Conservation (phyloP, 345 rosid genomes). For the Mallotus nudiflorus region DNA sequence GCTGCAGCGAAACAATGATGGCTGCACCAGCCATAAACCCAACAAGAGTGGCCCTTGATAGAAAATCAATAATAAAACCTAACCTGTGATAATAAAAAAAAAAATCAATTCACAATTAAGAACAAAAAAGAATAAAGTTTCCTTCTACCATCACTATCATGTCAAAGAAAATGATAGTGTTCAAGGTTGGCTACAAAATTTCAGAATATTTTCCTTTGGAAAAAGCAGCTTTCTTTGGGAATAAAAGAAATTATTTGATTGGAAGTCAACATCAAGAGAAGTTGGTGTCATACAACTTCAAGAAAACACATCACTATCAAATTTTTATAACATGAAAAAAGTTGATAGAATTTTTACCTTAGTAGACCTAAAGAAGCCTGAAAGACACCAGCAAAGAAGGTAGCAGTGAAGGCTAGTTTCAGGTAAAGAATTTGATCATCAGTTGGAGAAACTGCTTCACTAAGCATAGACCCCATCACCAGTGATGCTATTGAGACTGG, state of each 20-base stretch:
- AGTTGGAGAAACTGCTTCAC: conserved; percentile 64
- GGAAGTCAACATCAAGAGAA: no score
- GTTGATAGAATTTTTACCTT: conserved; percentile 41
- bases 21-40: conserved; percentile 99
- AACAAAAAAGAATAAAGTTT: background rate
- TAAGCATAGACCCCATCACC: conserved; percentile 95
- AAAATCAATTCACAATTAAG: conserved; percentile 3
- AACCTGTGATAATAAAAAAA: conserved; percentile 52
- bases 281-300: background rate
- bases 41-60: conserved; percentile 89
- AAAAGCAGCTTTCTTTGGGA: no score
- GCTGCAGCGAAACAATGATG: conserved; percentile 87
- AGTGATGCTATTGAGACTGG: conserved; percentile 97
- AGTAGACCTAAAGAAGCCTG: conserved; percentile 87
- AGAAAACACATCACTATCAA: background rate
- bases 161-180: background rate
- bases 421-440: conserved; percentile 70
- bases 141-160: background rate
- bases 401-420: conserved; percentile 86
- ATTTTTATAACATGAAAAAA: background rate
- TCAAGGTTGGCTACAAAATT: background rate
- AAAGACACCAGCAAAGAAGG: conserved; percentile 95
- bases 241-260: no score
- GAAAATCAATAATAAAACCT: conserved; percentile 92
- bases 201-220: no score